Conservation (phyloP, 1,139 yeast genomes). For the Wickerhamomyces sp. region DNA sequence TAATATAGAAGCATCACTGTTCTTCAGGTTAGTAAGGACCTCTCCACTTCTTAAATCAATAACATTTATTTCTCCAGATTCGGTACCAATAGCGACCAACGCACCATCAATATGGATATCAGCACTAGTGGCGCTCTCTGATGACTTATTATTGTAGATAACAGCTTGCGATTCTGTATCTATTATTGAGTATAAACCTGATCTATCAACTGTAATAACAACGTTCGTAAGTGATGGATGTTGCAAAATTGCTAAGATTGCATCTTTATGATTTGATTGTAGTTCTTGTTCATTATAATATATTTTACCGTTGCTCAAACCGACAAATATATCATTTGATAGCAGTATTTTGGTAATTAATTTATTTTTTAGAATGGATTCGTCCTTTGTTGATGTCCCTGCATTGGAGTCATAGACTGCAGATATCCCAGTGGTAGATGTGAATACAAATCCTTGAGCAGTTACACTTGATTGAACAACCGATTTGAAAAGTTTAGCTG, state of each 20-base stretch:
- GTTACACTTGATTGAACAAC: conserved; percentile 6
- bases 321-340: conserved; percentile 10
- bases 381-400: conserved; percentile 9
- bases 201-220: conserved; percentile 29
- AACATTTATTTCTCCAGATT: conserved; percentile 36
- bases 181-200: conserved; percentile 33
- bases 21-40: conserved; percentile 35
- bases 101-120: conserved; percentile 67
- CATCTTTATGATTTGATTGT: conserved; percentile 11
- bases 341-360: conserved; percentile 10
- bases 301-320: conserved; percentile 18
- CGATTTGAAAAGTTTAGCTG: conserved; percentile 17
- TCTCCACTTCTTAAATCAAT: conserved; percentile 40
- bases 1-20: conserved; percentile 24
- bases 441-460: conserved; percentile 8
- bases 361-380: conserved; percentile 8
- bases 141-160: conserved; percentile 8
- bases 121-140: conserved; percentile 26
- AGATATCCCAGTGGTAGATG: conserved; percentile 26
- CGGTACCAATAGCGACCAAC: conserved; percentile 46
- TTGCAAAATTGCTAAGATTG: conserved; percentile 23
- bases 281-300: conserved; percentile 10
- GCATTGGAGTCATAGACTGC: conserved; percentile 21
- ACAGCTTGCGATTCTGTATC: conserved; percentile 15
- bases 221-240: conserved; percentile 31